Evolutionary conservation across 2,329 filamentous ascomycete genomes (phyloP).

Genomic region (Cordyceps farinosa): DNA sequence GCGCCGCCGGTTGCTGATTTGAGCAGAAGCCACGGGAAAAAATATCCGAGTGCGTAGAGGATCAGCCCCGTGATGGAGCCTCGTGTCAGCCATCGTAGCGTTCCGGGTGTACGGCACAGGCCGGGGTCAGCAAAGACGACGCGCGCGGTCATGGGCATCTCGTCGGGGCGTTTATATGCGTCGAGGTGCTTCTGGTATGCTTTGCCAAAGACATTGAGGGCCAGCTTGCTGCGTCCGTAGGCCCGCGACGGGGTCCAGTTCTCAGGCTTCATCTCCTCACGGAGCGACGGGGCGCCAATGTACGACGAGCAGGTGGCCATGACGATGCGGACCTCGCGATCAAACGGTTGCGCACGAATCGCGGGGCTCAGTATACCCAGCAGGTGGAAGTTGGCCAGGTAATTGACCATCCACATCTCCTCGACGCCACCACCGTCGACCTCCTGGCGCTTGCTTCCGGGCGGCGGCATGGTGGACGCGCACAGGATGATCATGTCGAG

Average conservation of each 20-base stretch:
- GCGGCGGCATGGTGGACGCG: conserved; percentile 71
- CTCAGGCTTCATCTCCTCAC: conserved; percentile 46
- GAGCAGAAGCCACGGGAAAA: conserved; percentile 79
- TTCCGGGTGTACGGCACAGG: conserved; percentile 78
- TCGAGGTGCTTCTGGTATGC: conserved; percentile 92
- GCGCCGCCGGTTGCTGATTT: conserved; percentile 82
- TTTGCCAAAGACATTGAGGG: conserved; percentile 82
- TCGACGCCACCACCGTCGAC: conserved; percentile 85
- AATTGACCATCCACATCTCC: conserved; percentile 91
- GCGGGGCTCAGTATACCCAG: conserved; percentile 88
- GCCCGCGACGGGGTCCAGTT: conserved; percentile 54
- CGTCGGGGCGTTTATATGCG: conserved; percentile 78
- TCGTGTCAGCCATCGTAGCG: conserved; percentile 78
- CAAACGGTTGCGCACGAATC: conserved; percentile 83
- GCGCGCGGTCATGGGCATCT: conserved; percentile 74
- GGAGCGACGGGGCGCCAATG: conserved; percentile 68
- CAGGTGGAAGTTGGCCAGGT: conserved; percentile 91
- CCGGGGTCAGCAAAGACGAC: conserved; percentile 89
- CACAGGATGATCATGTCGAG: conserved; percentile 90
- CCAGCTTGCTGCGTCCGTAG: conserved; percentile 68
- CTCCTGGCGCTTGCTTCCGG: conserved; percentile 53
- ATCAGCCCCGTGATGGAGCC: conserved; percentile 78
- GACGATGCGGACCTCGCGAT: conserved; percentile 86
- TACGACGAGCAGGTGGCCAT: conserved; percentile 87
- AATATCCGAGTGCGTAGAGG: conserved; percentile 73